Evolutionary conservation across 2,329 filamentous ascomycete genomes (phyloP), one percentile per base, ranked within the genome.

Genomic region (Pyrenochaeta sp.): DNA sequence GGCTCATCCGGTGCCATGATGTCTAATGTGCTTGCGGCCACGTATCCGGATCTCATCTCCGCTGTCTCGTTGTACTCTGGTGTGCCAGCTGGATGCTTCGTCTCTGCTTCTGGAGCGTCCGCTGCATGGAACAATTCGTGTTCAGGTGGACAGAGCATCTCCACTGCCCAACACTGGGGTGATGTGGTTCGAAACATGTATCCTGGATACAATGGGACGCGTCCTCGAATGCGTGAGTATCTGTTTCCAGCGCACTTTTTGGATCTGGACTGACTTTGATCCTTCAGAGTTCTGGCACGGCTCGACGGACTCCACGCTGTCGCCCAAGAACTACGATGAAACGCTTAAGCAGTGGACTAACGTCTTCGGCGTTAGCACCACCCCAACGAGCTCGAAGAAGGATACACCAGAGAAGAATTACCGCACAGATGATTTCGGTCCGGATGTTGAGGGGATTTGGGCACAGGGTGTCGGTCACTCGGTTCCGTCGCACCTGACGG

Each of bases 291-390:
- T 87, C 67, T 87, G 83, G 77, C 85, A 88, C 67, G 85, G 85
- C 40, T 82, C 80, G 37, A 72, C 70, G 2, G 85, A 88, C 67
- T 72, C 72, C 10, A 85, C 80, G 0, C 77, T 88, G 9, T 76
- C 78, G 50, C 81, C 81, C 15, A 79, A 81, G 64, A 87, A 87
- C 73, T 86, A 86, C 67, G 72, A 85, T 39, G 86, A 88, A 77
- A 82, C 82, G 13, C 56, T 74, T 15, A 75, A 75, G 64, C 72
- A 75, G 54, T 76, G 72, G 73, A 71, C 67, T 0, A 72, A 72
- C 32, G 71, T 75, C 1, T 72, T 75, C 52, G 69, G 62, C 1
- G 68, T 70, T 0, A 64, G 61, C 22, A 57, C 50, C 7, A 72
- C 66, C 5, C 67, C 69, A n/a, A 70, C 66, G 1, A 60, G 52